Base-by-base conservation (phyloP, 805 yeast genomes). In the Monosporozyma siamensis region DNA sequence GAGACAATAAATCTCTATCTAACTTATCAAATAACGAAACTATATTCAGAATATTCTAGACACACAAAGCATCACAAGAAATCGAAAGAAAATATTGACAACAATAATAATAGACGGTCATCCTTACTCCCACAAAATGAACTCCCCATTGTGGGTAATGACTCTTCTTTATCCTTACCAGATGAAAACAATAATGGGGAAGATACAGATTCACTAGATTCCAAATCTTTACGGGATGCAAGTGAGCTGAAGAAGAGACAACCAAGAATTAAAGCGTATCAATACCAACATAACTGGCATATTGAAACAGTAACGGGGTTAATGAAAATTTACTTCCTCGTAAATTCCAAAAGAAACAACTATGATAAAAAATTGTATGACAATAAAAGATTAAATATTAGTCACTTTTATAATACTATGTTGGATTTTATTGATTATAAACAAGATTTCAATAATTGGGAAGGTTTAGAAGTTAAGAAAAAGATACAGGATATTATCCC, bases 371-470 rank as follows among this genome's bases (percentile, higher is more conserved):
- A n/a, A 9, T 21, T 25, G 24, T 61, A 68, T 35, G 45, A 44
- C 3, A 47, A 50, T 10, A 52, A 53, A 29, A 57, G 60, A 37
- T 51, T 68, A 4, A 61, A 67, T 3, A 56, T 61, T 22, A 70
- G 77, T 6, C 47, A 41, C 6, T 61, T 58, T 53, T 90, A 90
- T 65, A 90, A 90, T 58, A 72, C 82, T 4, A 66, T 88, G 63
- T 81, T 83, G 3, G 97, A 90, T 58, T 84, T 71, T 57, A 78
- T 86, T 20, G 84, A 84, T 52, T 70, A 84, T 26, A 77, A 71
- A 44, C 73, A 77, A 42, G 98, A 90, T 61, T 92, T 82, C 63
- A 94, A 85, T 51, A 69, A 75, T 1, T 90, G 97, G 97, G 25
- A 41, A 38, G 46, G 44, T 15, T 30, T 41, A 4, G 40, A 38